phyloP scores from a whole-genome alignment of 345 rosid genomes.

The Bruguiera gymnorhiza region DNA sequence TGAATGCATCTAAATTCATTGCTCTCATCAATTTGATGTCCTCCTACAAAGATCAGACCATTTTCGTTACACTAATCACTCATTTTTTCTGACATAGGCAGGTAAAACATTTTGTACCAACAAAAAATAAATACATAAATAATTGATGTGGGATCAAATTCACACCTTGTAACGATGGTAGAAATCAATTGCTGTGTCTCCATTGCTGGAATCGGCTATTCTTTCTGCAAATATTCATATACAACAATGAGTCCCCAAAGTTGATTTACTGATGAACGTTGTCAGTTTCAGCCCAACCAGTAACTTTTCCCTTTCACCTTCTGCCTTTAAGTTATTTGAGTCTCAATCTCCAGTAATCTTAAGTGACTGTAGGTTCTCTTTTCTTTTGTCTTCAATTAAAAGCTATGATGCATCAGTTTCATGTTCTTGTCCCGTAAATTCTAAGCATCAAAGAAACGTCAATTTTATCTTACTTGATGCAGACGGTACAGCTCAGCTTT shows the following conservation, averaged over 20 bases:
- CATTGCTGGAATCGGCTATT: slow-evolving; percentile 33
- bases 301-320: too few species aligned
- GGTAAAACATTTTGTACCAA: too few species aligned
- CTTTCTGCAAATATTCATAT: slow-evolving; percentile 30
- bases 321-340: too few species aligned
- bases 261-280: not conserved
- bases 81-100: not conserved
- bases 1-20: slow-evolving; percentile 11
- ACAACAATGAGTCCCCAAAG: not conserved
- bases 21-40: slow-evolving; percentile 4
- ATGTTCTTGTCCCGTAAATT: too few species aligned
- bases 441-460: too few species aligned
- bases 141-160: not conserved
- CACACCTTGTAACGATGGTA: slow-evolving; percentile 47
- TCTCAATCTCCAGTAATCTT: too few species aligned
- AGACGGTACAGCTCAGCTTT: too few species aligned
- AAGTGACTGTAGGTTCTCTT: too few species aligned
- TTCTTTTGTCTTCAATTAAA: too few species aligned
- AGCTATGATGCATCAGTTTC: too few species aligned
- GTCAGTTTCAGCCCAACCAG: not conserved
- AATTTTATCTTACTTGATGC: too few species aligned
- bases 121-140: too few species aligned
- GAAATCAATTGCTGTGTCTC: slow-evolving; percentile 42
- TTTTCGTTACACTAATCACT: not conserved
- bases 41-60: not conserved